Base-by-base conservation (phyloP, 2,329 filamentous ascomycete species). In the Hortaea sp. region DNA sequence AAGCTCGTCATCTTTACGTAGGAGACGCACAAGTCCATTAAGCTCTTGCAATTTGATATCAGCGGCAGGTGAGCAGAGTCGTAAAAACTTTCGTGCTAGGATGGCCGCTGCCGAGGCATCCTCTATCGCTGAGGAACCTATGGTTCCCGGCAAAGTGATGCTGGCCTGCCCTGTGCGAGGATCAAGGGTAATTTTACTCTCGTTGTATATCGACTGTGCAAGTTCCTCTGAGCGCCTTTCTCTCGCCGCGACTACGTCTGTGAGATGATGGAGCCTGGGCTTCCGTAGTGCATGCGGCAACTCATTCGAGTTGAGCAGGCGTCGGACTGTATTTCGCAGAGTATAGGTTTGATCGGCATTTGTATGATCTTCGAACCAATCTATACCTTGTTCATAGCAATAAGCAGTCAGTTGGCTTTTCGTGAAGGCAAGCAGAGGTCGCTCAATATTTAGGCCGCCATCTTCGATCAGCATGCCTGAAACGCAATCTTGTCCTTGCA, bases 291-390 rank as follows among this genome's bases (percentile, higher is more conserved):
- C 87, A 7, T 63, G 63, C 0, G 92, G 90, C 4, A 97, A 68
- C 2, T 63, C 59, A 48, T 81, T 66, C 4, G 74, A 66, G 28
- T 71, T 67, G 13, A 78, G 72, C 39, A 94, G 63, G 61, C 84
- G 69, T 30, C 90, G 79, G 34, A 95, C 72, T 0, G 90, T 81
- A 58, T 98, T 98, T 34, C 92, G 78, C 39, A 75, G 67, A 0
- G 92, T 95, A 48, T 94, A 67, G 0, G 82, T 88, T 6, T 72
- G 75, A 57, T 95, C 84, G 11, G 72, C 65, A 59, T 98, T 98
- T 1, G 89, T 95, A 38, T 72, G 69, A 62, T 98, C 92, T 61
- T 92, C 86, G 52, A 88, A 85, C 84, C 87, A 97, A 0, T 69
- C 67, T 7, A 94, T 68, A 0, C 72, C 66, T 53, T 81, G 75